These are phyloP conservation scores for Camellia granthamiana DNA, from an alignment of 148 eudicot species.

Conservation along the genomic window DNA sequence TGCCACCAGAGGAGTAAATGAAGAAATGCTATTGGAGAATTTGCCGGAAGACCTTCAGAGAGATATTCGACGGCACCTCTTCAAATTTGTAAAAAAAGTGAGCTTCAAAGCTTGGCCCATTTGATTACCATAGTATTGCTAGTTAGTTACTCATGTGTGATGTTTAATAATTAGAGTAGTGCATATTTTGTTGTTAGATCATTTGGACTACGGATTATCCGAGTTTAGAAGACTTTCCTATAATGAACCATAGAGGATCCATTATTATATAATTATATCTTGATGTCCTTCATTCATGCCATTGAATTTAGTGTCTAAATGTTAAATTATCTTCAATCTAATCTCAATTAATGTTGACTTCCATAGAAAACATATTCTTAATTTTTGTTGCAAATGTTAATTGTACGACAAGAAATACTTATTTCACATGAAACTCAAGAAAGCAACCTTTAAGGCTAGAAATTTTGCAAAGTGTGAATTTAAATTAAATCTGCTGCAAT, in stretches of 20 bases:
- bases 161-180: not conserved
- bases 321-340: too few relatives aligned
- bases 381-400: too few relatives aligned
- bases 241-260: not conserved
- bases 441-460: too few relatives aligned
- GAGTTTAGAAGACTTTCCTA: not conserved
- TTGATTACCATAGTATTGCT: not conserved
- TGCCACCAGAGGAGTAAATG: conserved; percentile 77
- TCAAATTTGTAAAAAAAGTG: conserved; percentile 55
- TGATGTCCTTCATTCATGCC: not conserved
- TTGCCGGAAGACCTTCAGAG: conserved; percentile 85
- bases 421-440: too few relatives aligned
- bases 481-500: too few relatives aligned
- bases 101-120: conserved; percentile 5
- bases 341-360: too few relatives aligned
- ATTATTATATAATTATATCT: not conserved
- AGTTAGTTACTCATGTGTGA: not conserved
- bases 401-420: too few relatives aligned
- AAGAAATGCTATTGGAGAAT: conserved; percentile 66
- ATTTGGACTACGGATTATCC: not conserved
- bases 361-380: too few relatives aligned
- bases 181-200: not conserved
- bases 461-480: too few relatives aligned
- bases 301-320: too few relatives aligned
- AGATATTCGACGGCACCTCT: conserved; percentile 71